Conservation (phyloP, 2,329 filamentous ascomycete genomes). For the Pyrenophora graminea region DNA sequence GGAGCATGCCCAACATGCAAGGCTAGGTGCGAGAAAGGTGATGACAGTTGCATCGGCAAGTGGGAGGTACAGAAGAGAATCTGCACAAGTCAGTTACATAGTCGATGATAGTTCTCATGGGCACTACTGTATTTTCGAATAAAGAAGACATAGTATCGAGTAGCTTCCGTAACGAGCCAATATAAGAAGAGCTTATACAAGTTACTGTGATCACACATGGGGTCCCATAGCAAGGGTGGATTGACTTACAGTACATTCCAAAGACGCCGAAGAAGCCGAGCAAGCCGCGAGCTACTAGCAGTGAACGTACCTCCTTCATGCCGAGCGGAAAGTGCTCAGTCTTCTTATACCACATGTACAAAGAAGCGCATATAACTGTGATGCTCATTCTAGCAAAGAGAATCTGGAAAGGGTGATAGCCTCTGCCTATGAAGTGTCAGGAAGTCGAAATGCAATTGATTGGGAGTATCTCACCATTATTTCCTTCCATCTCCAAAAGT, state of each 20-base stretch:
- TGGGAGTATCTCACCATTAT: constrained; percentile 54
- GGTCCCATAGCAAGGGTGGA: constrained; percentile 34
- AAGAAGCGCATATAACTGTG: constrained; percentile 67
- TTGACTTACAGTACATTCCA: constrained; percentile 67
- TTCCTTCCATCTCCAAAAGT: constrained; percentile 69
- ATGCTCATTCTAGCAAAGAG: constrained; percentile 79
- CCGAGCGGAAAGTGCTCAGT: constrained; percentile 75
- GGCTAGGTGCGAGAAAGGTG: constrained; percentile 79
- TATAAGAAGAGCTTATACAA: constrained; percentile 5
- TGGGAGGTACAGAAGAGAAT: constrained; percentile 75
- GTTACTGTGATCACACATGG: constrained; percentile 23
- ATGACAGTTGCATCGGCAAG: constrained; percentile 88
- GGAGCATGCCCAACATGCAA: constrained; percentile 80
- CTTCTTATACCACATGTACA: constrained; percentile 74
- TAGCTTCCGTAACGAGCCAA: neutral
- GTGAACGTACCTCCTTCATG: constrained; percentile 64
- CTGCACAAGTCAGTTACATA: constrained; percentile 34
- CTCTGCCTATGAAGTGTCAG: constrained; percentile 50
- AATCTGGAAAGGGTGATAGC: constrained; percentile 78
- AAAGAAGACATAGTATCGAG: neutral
- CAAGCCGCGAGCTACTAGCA: constrained; percentile 71
- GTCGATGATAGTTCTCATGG: constrained; percentile 20
- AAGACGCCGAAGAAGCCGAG: constrained; percentile 78
- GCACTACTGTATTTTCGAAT: constrained; percentile 5
- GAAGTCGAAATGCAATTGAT: neutral